Evolutionary conservation across 2,329 filamentous ascomycete species (phyloP), one percentile per base, ranked within the genome.

Genomic region (Dothistroma pini): DNA sequence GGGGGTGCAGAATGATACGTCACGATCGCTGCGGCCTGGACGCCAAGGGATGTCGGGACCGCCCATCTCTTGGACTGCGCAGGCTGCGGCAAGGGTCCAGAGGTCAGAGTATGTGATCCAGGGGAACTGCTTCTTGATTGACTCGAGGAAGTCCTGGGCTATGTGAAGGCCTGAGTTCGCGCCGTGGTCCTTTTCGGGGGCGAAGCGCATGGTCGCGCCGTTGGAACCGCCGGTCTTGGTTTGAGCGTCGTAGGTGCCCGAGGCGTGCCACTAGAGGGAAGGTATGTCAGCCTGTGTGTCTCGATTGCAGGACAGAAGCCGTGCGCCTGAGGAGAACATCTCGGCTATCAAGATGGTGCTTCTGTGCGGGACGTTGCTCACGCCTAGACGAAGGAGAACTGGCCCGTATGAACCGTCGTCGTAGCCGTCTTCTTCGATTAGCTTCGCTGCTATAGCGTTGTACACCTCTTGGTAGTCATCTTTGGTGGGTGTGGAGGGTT

Each of bases 81-180:
- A 85, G 67, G 95, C 87, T 73, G 91, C 95, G 57, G 79, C 88
- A 59, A 99, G 86, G 64, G 95, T 97, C 95, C 93, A 97, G 69
- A 99, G 88, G 75, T 99, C 93, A 14, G 92, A 96, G 84, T 97
- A 96, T 64, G 84, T 84, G 79, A 97, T 96, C 95, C 93, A 97
- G 56, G 93, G 93, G 84, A 91, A 93, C 78, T 93, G 87, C 69
- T 83, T 81, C 83, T 97, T 96, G 71, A 97, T 83, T 65, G 93
- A 92, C 79, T 96, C 90, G 62, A 97, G 85, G 83, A 97, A 97
- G 78, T 96, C 88, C 62, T 93, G 90, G 64, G 93, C 95, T 70
- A 85, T 80, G 75, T 89, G 87, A 72, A 97, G 83, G 69, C 93
- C 95, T 62, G 93, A 91, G 74, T 99, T 99, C 78, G 93, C 95